These are phyloP conservation scores for Xylariaceae sp. DNA, from an alignment of 2,329 filamentous ascomycete genomes.

Conservation along the genomic window DNA sequence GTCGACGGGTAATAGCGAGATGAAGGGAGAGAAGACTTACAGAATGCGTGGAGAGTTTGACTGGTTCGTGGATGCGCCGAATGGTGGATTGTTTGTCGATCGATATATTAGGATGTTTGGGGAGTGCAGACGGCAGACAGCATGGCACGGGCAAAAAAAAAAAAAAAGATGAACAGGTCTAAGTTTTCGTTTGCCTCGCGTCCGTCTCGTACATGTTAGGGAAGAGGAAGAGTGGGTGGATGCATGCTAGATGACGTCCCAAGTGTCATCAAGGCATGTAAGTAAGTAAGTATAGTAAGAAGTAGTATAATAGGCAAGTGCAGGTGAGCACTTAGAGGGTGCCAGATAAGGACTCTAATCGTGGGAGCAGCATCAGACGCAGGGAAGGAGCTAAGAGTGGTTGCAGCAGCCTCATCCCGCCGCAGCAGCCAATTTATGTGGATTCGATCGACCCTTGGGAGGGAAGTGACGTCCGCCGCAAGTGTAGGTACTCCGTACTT, in stretches of 20 bases:
- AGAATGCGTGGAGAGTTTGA: background rate
- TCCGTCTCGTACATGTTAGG: background rate
- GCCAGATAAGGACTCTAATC: too few species aligned
- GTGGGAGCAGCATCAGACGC: background rate
- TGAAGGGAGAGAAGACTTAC: background rate
- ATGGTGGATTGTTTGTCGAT: slow-evolving; percentile 1
- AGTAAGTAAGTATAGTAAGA: background rate
- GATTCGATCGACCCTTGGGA: too few species aligned
- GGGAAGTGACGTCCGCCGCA: too few species aligned
- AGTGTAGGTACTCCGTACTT: too few species aligned
- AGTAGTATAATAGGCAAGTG: slow-evolving; percentile 1
- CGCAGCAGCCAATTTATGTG: background rate
- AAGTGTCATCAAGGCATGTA: background rate
- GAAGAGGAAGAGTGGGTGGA: background rate
- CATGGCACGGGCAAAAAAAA: background rate
- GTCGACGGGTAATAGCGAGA: background rate
- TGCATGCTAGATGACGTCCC: slow-evolving; percentile 3
- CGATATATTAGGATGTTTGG: background rate
- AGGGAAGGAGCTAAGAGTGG: background rate
- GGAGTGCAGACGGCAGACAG: slow-evolving; percentile 2
- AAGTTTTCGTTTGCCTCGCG: slow-evolving; percentile 7
- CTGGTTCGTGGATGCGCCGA: background rate
- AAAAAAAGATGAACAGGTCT: slow-evolving; percentile 3
- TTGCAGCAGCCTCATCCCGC: background rate
- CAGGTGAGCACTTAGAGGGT: background rate